Percentiles rank a stretch among this genome's conserved stretches.
phyloP scores from a whole-genome alignment of 805 yeast species.

The Diddensiella caesifluorescens region DNA sequence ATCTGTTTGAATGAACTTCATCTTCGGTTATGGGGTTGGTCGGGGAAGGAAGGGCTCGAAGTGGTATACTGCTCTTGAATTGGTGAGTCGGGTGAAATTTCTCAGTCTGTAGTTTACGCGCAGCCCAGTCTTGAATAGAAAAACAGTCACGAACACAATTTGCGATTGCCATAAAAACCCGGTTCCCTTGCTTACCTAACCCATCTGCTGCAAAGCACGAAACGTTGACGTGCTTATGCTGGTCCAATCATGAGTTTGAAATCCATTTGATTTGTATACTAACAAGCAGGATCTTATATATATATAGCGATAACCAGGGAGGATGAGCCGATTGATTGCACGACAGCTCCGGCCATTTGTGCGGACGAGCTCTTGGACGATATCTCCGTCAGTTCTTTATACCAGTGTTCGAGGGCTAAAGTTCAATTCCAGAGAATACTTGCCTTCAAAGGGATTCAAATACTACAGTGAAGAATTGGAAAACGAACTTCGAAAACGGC shows the following conservation, averaged over 20 bases:
- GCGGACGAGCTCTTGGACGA: background rate
- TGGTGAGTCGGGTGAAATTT: background rate
- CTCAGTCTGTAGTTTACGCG: background rate
- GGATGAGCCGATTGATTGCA: conserved; percentile 1
- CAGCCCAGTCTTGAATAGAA: background rate
- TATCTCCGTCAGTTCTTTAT: background rate
- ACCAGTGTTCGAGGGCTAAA: conserved; percentile 12
- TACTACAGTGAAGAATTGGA: conserved; percentile 20
- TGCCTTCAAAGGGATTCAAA: conserved; percentile 21
- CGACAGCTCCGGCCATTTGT: conserved; percentile 1
- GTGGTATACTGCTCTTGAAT: background rate
- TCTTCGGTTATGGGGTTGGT: conserved; percentile 26
- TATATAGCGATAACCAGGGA: background rate
- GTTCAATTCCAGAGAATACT: conserved; percentile 19
- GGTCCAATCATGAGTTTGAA: background rate
- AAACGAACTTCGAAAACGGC: conserved; percentile 52
- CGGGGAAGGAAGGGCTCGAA: background rate
- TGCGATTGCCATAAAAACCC: too few species aligned
- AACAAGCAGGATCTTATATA: background rate
- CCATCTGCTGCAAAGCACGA: too few species aligned
- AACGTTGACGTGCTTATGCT: background rate
- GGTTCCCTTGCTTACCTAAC: too few species aligned
- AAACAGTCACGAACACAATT: conserved; percentile 5
- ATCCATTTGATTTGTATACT: background rate
- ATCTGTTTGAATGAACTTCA: conserved; percentile 87